Evolutionary conservation across 495 filamentous ascomycete species (phyloP).

Genomic region (Margaritispora aquatica): DNA sequence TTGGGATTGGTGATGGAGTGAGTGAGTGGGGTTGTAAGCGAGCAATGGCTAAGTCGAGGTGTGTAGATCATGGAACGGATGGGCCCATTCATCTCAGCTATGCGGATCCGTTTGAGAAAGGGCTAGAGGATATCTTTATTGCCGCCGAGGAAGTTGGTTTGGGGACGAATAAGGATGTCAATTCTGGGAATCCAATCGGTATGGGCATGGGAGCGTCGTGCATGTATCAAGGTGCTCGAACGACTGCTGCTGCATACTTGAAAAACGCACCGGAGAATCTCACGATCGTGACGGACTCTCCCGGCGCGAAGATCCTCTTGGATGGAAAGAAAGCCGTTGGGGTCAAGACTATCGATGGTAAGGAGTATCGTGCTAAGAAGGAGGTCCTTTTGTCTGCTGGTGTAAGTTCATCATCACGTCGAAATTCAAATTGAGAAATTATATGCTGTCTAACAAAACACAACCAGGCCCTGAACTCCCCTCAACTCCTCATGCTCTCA

Average conservation of each 20-base stretch:
- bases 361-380: constrained; percentile 37
- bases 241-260: constrained; percentile 47
- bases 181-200: constrained; percentile 55
- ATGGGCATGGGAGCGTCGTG: constrained; percentile 44
- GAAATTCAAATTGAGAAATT: neutral
- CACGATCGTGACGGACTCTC: constrained; percentile 38
- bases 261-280: constrained; percentile 39
- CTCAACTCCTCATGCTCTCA: constrained; percentile 57
- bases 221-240: constrained; percentile 38
- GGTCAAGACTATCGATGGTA: constrained; percentile 32
- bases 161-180: constrained; percentile 48
- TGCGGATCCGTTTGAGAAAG: constrained; percentile 41
- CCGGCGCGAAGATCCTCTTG: constrained; percentile 45
- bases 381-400: constrained; percentile 56
- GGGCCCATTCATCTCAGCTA: constrained; percentile 44
- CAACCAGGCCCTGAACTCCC: constrained; percentile 41
- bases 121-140: constrained; percentile 38
- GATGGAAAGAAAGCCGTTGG: constrained; percentile 45
- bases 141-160: constrained; percentile 40
- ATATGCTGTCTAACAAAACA: neutral
- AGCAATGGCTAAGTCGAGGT: no score
- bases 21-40: no score
- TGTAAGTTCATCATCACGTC: neutral
- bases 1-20: neutral
- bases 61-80: constrained; percentile 40